Evolutionary conservation across 2,329 filamentous ascomycete genomes (phyloP), one percentile per base, ranked within the genome.

Genomic region (Arthrinium phaeospermum): DNA sequence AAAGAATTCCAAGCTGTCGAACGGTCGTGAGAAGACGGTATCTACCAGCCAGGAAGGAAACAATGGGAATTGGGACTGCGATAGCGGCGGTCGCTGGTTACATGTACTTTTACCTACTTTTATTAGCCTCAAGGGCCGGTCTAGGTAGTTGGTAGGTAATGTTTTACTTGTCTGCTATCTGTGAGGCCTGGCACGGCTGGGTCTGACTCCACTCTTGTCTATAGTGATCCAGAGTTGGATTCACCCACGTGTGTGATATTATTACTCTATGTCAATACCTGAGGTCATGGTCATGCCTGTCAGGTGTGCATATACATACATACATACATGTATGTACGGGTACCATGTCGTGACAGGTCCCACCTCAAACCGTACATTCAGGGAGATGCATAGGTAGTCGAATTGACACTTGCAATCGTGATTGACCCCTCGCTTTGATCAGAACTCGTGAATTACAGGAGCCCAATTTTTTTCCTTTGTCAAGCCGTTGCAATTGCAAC

Each of bases 201-300:
- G 53, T 37, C 53, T 22, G 53, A 37, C 53, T 41, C 34, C 57
- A 64, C 57, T n/a, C 19, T n/a, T 8, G 10, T 64, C 19, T 34
- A 41, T 64, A 34, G 57, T 64, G 57, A 64, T 64, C 57, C 34
- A 64, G 30, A 64, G 57, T 64, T 41, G 57, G 57, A 41, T 41
- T 41, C 34, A n/a, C 13, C 19, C 19, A 64, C n/a, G 57, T 64
- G 57, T 64, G 19, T 12, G 34, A 41, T 64, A 14, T 51, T 22
- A 41, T 41, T 41, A 41, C 37, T 41, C 37, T 41, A 34, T 64
- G 22, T 61, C 6, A 16, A 30, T 53, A 61, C 30, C 53, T 34
- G 30, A 61, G 30, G 53, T n/a, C 57, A 41, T 24, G 30, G 53
- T n/a, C 57, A 41, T 24, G 47, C 24, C 12, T 51, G 47, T 27